These are phyloP conservation scores for Trichoderma pleuroti DNA, from an alignment of 2,329 filamentous ascomycete genomes.

Conservation along the genomic window DNA sequence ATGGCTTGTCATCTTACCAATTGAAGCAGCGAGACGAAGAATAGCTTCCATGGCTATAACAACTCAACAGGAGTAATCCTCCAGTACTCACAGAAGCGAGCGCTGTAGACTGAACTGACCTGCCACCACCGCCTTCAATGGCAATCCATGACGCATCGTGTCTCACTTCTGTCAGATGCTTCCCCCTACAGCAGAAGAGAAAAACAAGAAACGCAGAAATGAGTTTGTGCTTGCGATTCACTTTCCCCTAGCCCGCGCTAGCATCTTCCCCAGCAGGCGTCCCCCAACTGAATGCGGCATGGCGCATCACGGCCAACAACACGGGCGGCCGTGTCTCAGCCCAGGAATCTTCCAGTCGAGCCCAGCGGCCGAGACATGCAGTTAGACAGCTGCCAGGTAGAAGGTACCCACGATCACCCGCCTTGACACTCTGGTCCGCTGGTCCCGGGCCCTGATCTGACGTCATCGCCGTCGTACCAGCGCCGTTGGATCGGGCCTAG, in stretches of 20 bases:
- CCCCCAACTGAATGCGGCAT: conserved; percentile 13
- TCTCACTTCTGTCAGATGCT: neutral
- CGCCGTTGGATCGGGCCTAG: neutral
- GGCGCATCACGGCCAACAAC: neutral
- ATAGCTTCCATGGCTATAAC: neutral
- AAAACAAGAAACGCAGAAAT: conserved; percentile 1
- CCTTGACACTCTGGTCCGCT: neutral
- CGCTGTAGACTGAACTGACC: neutral
- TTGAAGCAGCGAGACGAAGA: neutral
- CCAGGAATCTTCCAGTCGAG: conserved; percentile 2
- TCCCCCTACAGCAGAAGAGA: neutral
- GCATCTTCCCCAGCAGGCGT: conserved; percentile 1
- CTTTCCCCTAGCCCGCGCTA: conserved; percentile 15
- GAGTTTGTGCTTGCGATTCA: conserved; percentile 8
- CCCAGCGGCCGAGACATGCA: neutral
- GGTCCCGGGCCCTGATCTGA: conserved; percentile 12
- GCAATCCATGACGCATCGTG: neutral
- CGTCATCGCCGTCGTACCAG: neutral
- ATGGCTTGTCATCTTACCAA: neutral
- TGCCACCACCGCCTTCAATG: neutral
- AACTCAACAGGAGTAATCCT: neutral
- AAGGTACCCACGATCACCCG: neutral
- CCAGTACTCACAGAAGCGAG: neutral
- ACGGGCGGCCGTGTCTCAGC: neutral
- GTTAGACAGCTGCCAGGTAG: neutral